A percentile compares a stretch with the other conserved stretches of the same genome.
These are phyloP conservation scores for Fremontodendron californicum DNA, from an alignment of 345 rosid genomes.

Conservation along the genomic window DNA sequence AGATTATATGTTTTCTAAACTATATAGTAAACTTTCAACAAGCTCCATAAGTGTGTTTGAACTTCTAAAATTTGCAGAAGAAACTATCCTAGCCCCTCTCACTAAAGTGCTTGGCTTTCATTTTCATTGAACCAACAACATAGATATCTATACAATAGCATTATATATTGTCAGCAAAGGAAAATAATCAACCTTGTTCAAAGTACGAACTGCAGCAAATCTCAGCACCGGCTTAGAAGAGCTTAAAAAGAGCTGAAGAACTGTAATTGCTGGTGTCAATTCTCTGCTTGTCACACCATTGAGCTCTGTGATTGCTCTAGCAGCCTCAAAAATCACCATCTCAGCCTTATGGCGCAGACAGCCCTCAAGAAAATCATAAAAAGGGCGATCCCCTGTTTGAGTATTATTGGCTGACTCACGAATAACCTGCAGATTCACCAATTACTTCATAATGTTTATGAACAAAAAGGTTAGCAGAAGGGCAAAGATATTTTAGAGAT, in stretches of 20 bases:
- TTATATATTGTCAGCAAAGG: conserved; percentile 1
- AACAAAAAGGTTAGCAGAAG: neutral
- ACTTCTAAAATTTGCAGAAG: neutral
- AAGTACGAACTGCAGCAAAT: conserved; percentile 97
- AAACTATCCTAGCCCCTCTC: neutral
- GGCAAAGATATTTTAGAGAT: neutral
- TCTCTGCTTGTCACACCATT: conserved; percentile 88
- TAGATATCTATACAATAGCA: neutral
- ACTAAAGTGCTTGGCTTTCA: neutral
- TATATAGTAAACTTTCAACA: neutral
- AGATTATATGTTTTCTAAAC: neutral
- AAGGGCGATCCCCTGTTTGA: conserved; percentile 89
- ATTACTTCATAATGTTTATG: conserved; percentile 7
- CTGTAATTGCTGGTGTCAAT: conserved; percentile 95
- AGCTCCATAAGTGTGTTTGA: neutral
- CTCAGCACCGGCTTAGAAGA: conserved; percentile 94
- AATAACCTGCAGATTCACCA: conserved; percentile 56
- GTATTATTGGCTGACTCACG: conserved; percentile 67
- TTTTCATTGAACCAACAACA: neutral
- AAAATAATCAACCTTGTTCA: conserved; percentile 66
- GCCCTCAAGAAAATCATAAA: conserved; percentile 92
- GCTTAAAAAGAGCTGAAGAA: conserved; percentile 94
- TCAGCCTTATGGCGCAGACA: conserved; percentile 97
- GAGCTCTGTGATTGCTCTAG: conserved; percentile 98
- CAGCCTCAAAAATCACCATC: conserved; percentile 98